Evolutionary conservation across 495 filamentous ascomycete species (phyloP).

Genomic region (Ramalina intermedia): DNA sequence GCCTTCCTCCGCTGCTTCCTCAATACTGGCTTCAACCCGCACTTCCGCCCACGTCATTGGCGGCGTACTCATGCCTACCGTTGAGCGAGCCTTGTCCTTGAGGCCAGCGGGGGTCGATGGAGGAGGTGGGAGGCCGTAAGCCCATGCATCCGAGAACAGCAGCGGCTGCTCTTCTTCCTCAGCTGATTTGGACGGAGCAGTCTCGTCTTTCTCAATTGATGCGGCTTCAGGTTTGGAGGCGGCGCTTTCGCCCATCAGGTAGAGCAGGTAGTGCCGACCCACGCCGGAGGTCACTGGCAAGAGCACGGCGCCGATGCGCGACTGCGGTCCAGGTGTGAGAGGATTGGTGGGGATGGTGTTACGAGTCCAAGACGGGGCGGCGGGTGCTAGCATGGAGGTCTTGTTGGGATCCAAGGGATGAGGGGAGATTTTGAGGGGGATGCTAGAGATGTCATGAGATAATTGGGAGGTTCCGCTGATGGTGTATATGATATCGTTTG

Average conservation of each 20-base stretch:
- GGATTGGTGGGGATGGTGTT: constrained; percentile 32
- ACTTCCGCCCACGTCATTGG: constrained; percentile 33
- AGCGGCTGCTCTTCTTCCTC: not conserved
- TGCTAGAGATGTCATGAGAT: constrained; percentile 27
- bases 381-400: not conserved
- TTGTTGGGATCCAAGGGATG: constrained; percentile 1
- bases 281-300: constrained; percentile 33
- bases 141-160: constrained; percentile 31
- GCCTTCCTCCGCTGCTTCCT: constrained; percentile 14
- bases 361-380: constrained; percentile 28
- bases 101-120: constrained; percentile 30
- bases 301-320: constrained; percentile 28
- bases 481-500: constrained; percentile 28
- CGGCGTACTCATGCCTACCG: constrained; percentile 26
- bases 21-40: constrained; percentile 27
- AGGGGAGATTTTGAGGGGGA: constrained; percentile 21
- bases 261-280: constrained; percentile 37
- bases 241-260: constrained; percentile 30
- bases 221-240: not conserved
- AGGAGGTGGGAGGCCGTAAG: constrained; percentile 33
- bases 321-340: constrained; percentile 28
- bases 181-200: not conserved
- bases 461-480: constrained; percentile 23
- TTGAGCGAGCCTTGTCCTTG: constrained; percentile 33
- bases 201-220: not conserved